Evolutionary conservation across 139 green algal genomes (phyloP).

Genomic region (Nannochloris sp.): DNA sequence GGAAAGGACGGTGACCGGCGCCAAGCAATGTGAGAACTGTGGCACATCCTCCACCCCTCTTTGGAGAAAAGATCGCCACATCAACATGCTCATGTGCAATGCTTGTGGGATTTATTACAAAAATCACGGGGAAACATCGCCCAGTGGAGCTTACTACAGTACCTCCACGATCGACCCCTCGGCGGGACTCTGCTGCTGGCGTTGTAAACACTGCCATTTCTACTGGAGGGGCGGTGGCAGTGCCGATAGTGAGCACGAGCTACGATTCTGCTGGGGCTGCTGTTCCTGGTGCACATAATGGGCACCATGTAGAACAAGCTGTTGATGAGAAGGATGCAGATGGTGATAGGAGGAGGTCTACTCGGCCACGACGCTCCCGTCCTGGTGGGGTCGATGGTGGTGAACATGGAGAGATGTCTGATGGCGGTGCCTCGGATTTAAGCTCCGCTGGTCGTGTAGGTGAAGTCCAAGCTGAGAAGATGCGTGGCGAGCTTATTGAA

Average conservation of each 20-base stretch:
- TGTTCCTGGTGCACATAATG: no score
- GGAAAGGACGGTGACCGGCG: neutral
- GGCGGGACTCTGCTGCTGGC: neutral
- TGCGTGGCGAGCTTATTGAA: constrained; percentile 25
- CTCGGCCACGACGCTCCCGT: no score
- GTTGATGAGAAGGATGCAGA: no score
- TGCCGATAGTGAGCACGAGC: no score
- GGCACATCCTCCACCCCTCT: constrained; percentile 56
- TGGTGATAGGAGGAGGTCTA: no score
- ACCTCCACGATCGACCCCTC: neutral
- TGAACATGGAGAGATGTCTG: neutral
- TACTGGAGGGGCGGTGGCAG: neutral
- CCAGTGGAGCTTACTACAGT: constrained; percentile 22
- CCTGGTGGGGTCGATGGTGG: no score
- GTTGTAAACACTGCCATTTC: neutral
- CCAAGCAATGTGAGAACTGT: constrained; percentile 54
- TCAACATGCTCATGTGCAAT: constrained; percentile 60
- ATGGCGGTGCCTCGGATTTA: constrained; percentile 17
- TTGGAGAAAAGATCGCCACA: constrained; percentile 57
- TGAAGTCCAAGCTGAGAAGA: constrained; percentile 14
- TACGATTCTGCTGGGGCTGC: no score
- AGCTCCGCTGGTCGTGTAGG: constrained; percentile 4
- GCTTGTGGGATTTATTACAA: constrained; percentile 70
- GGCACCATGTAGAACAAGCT: no score
- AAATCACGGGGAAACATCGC: constrained; percentile 49